Evolutionary conservation across 2,329 filamentous ascomycete species (phyloP).

Genomic region (Anthostomella pinea): DNA sequence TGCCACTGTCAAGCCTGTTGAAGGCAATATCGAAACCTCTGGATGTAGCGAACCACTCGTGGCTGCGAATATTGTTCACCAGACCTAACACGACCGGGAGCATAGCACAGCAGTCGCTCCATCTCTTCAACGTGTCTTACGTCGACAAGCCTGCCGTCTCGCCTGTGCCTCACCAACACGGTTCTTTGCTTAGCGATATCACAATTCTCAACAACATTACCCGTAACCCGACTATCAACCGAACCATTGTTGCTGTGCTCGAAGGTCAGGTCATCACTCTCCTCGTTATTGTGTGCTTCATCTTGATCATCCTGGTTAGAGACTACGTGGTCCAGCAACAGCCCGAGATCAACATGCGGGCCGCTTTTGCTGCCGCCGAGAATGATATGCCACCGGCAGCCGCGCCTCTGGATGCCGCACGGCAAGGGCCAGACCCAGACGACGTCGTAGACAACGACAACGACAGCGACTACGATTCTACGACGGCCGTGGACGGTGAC

Average conservation of each 20-base stretch:
- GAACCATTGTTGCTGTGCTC: constrained; percentile 74
- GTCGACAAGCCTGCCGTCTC: constrained; percentile 17
- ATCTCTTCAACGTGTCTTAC: constrained; percentile 22
- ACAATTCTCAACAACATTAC: constrained; percentile 61
- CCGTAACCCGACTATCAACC: constrained; percentile 69
- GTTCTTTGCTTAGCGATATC: constrained; percentile 56
- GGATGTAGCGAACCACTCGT: constrained; percentile 32
- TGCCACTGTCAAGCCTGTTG: constrained; percentile 27
- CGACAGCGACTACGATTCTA: constrained; percentile 12
- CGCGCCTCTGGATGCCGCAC: constrained; percentile 12
- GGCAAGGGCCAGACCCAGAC: constrained; percentile 8
- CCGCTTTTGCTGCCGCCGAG: constrained; percentile 55
- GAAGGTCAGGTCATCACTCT: constrained; percentile 95
- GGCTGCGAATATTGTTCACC: constrained; percentile 31
- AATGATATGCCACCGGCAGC: constrained; percentile 24
- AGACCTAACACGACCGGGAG: constrained; percentile 15
- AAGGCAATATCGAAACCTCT: constrained; percentile 30
- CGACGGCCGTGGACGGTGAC: constrained; percentile 8
- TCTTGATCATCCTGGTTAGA: constrained; percentile 91
- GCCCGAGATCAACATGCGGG: constrained; percentile 81
- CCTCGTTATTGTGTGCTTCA: constrained; percentile 88
- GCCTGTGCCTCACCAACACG: constrained; percentile 21
- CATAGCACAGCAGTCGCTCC: constrained; percentile 14
- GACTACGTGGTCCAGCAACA: constrained; percentile 99
- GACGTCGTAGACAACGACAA: constrained; percentile 19